Evolutionary conservation across 257 asterid genomes (phyloP).

Genomic region (Rauvolfia tetraphylla): DNA sequence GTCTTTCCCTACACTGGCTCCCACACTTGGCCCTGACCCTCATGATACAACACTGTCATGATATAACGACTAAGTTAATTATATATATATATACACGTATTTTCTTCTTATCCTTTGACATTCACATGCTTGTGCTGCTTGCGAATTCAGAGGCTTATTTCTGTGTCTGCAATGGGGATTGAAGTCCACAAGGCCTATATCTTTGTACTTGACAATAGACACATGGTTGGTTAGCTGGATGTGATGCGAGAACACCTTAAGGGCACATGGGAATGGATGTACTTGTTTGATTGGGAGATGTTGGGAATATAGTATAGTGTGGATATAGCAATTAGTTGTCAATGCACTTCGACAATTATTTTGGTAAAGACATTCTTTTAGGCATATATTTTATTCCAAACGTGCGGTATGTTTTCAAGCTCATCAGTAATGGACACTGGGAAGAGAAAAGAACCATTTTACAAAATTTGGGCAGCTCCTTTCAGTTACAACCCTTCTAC

Average conservation of each 20-base stretch:
- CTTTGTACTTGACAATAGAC: constrained; percentile 13
- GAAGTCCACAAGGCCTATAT: background rate
- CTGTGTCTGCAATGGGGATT: background rate
- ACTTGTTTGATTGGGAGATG: constrained; percentile 12
- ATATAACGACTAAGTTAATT: no score
- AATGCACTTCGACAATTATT: background rate
- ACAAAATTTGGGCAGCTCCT: background rate
- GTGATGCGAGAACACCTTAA: constrained; percentile 23
- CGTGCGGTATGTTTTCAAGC: constrained; percentile 19
- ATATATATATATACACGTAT: background rate
- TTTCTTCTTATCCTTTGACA: background rate
- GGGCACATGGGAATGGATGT: constrained; percentile 24
- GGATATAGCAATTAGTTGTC: constrained; percentile 1
- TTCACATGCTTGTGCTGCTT: background rate
- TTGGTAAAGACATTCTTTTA: constrained; percentile 11
- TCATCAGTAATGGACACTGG: background rate
- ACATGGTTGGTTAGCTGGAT: constrained; percentile 27
- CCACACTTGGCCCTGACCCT: background rate
- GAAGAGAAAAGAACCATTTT: background rate
- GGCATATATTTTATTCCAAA: constrained; percentile 13
- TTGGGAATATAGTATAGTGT: constrained; percentile 1
- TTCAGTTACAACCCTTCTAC: background rate
- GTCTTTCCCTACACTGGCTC: constrained; percentile 13
- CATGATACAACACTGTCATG: no score
- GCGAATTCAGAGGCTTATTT: background rate